Evolutionary conservation across 352 stramenopile genomes (phyloP), one percentile per base, ranked within the genome.

Genomic region (Globisporangium nodosum): DNA sequence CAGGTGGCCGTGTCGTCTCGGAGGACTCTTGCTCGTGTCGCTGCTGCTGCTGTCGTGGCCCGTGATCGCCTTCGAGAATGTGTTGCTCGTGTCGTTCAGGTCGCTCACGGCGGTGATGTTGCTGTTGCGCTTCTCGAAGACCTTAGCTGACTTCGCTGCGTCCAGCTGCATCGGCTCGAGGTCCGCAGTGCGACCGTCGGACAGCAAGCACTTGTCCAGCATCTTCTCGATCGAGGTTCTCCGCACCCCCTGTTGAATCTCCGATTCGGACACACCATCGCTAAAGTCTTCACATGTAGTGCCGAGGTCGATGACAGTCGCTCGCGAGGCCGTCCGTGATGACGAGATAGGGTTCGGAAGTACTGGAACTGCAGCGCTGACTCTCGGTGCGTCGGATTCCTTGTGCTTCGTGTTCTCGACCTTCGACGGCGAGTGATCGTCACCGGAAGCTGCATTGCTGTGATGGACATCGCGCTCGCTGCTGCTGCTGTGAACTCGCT

Each of bases 221-320:
- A 54, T 68, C 48, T 71, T 74, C 0, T 40, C 54, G 2, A 76
- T 54, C 7, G 70, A 78, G 31, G 56, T 60, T 52, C 58, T 39
- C 8, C 39, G 24, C 1, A 46, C 3, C 27, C 21, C 30, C 30
- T 1, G 45, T n/a, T 0, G 55, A 42, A 2, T 35, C 40, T n/a
- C 18, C 15, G 40, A n/a, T 21, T 9, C 40, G 13, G 40, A 1
- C 5, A 12, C 18, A 5, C 13, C 40, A 21, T 47, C 40, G 40
- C 40, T 3, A n/a, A 13, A 47, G 40, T 20, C 46, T 8, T 56
- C 48, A 3, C 24, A 13, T 13, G 48, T 16, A 11, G 47, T 35
- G 37, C 18, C 40, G 37, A 61, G 35, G 16, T 35, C 35, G 21
- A 51, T n/a, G 13, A 7, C 50, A 4, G 48, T n/a, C 1, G 24